Percentiles rank a stretch among this genome's conserved stretches.
Evolutionary conservation across 352 stramenopile genomes (phyloP).

Genomic region (Phytopythium sindhum): DNA sequence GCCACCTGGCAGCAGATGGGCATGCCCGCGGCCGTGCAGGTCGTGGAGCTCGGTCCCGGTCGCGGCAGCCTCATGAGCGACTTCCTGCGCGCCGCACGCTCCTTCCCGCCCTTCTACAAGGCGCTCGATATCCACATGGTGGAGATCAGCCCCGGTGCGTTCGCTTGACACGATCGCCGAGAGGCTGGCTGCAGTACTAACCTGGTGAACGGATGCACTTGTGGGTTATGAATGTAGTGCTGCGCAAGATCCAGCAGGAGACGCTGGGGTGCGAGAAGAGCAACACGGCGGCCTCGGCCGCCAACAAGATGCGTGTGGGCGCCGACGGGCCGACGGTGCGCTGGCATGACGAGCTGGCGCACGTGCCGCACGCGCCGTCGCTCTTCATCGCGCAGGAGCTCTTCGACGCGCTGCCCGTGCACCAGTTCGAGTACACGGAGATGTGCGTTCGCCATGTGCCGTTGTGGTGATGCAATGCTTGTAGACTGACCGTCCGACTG

Average conservation of each 20-base stretch:
- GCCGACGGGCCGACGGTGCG: constrained; percentile 46
- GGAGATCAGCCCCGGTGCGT: constrained; percentile 79
- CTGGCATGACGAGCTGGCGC: constrained; percentile 88
- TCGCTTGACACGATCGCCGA: not conserved
- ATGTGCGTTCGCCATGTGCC: constrained; percentile 25
- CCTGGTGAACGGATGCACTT: not conserved
- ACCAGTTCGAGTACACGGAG: constrained; percentile 94
- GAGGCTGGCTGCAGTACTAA: not conserved
- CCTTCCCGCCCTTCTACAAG: constrained; percentile 87
- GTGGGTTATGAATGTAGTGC: constrained; percentile 25
- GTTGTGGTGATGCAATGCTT: not conserved
- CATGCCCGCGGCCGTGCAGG: constrained; percentile 60
- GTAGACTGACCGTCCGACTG: not conserved
- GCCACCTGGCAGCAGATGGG: constrained; percentile 90
- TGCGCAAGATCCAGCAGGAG: constrained; percentile 90
- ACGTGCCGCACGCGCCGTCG: constrained; percentile 72
- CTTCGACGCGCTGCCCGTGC: constrained; percentile 93
- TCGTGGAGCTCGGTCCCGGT: constrained; percentile 92
- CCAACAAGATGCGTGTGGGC: constrained; percentile 49
- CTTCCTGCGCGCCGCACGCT: constrained; percentile 87
- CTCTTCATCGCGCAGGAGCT: constrained; percentile 94
- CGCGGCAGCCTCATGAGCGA: constrained; percentile 93
- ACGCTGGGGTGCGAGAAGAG: constrained; percentile 58
- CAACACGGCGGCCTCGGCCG: constrained; percentile 18
- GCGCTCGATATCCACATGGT: constrained; percentile 89